A percentile compares a stretch with the other conserved stretches of the same genome.
Conservation (phyloP, 1,284 basidiomycete species). For the Tetrapyrgos nigripes region DNA sequence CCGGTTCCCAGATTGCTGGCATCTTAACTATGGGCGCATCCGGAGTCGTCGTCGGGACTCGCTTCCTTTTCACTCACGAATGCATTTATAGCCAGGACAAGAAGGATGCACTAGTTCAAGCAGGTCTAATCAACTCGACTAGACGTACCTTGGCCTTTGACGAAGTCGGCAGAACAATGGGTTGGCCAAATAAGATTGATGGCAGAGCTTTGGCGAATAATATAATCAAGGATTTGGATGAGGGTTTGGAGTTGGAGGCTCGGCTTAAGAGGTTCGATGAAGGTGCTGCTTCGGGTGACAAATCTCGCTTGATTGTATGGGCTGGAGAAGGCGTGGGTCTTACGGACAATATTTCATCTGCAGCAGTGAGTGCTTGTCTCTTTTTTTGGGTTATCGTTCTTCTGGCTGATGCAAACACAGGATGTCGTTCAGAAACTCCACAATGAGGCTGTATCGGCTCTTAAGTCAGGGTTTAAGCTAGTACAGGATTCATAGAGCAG, state of each 20-base stretch:
- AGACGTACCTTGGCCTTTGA: slow-evolving; percentile 55
- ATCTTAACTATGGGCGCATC: slow-evolving; percentile 55
- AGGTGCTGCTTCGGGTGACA: slow-evolving; percentile 14
- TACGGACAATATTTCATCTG: slow-evolving; percentile 13
- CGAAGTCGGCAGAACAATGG: slow-evolving; percentile 44
- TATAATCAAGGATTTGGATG: slow-evolving; percentile 10
- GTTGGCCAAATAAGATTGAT: slow-evolving; percentile 57
- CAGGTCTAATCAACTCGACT: slow-evolving; percentile 44
- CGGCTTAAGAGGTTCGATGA: slow-evolving; percentile 11
- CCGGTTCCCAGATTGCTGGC: slow-evolving; percentile 56
- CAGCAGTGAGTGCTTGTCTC: slow-evolving; percentile 5
- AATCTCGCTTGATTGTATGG: slow-evolving; percentile 24
- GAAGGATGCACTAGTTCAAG: slow-evolving; percentile 49
- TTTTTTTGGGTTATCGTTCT: background rate
- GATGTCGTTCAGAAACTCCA: slow-evolving; percentile 4
- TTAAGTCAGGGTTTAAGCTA: too few relatives aligned
- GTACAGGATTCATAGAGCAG: too few relatives aligned
- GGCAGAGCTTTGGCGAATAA: slow-evolving; percentile 43
- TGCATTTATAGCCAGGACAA: slow-evolving; percentile 43
- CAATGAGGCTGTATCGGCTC: background rate
- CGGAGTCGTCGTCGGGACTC: slow-evolving; percentile 60
- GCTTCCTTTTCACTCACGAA: slow-evolving; percentile 59
- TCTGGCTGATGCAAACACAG: background rate
- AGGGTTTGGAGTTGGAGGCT: slow-evolving; percentile 10
- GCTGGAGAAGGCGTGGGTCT: slow-evolving; percentile 24